Evolutionary conservation across 306 rosid genomes (phyloP).

Genomic region (Glycine latifolia): DNA sequence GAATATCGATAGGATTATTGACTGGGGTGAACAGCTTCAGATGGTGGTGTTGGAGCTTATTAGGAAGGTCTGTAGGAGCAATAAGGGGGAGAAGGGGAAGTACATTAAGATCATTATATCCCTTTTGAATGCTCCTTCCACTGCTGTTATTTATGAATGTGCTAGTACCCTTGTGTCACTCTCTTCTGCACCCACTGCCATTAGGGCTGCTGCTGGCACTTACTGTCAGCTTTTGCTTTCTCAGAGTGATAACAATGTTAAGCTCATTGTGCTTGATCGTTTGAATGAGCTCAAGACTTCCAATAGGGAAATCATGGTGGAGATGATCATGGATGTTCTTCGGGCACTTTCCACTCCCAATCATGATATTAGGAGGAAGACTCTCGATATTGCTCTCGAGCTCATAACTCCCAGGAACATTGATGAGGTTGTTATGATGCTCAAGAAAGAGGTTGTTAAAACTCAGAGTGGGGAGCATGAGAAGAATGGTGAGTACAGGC

Average conservation of each 20-base stretch:
- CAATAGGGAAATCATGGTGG: conserved; percentile 90
- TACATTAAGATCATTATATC: conserved; percentile 87
- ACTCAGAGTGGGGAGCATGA: conserved; percentile 95
- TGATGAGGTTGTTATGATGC: conserved; percentile 93
- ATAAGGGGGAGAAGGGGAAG: conserved; percentile 84
- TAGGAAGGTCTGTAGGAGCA: conserved; percentile 83
- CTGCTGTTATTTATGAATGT: conserved; percentile 92
- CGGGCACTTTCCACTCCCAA: conserved; percentile 88
- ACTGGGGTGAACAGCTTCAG: conserved; percentile 93
- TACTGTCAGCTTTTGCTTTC: conserved; percentile 84
- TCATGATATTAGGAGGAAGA: conserved; percentile 88
- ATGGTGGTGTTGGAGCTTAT: conserved; percentile 90
- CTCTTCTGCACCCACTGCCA: conserved; percentile 93
- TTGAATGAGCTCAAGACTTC: conserved; percentile 78
- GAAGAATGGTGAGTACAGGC: conserved; percentile 97
- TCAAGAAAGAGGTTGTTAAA: conserved; percentile 94
- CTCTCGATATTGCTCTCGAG: conserved; percentile 87
- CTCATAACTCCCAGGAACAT: conserved; percentile 82
- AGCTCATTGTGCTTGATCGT: conserved; percentile 87
- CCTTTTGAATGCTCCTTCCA: conserved; percentile 69
- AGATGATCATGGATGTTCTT: conserved; percentile 92
- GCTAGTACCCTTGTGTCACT: conserved; percentile 89
- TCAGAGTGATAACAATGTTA: conserved; percentile 96
- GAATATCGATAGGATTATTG: conserved; percentile 72
- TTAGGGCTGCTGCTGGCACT: conserved; percentile 84